phyloP scores from a whole-genome alignment of 2,329 filamentous ascomycete genomes.

The Fusarium pseudograminearum region DNA sequence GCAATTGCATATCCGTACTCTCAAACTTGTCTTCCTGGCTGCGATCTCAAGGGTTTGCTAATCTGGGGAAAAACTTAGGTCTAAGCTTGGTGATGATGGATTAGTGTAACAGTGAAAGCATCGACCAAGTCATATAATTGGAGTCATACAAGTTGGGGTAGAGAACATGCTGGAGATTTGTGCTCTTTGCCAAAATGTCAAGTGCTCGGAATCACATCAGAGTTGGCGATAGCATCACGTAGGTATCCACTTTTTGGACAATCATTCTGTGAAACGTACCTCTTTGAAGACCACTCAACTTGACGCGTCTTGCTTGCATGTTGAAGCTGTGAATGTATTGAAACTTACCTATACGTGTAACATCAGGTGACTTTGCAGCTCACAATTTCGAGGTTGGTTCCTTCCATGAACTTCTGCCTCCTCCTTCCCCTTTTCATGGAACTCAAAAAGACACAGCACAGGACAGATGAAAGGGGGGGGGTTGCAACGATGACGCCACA shows the following conservation, averaged over 20 bases:
- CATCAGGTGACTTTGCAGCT: constrained; percentile 21
- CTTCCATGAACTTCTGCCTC: constrained; percentile 13
- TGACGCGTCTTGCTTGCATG: neutral
- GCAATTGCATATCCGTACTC: neutral
- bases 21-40: neutral
- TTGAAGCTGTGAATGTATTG: neutral
- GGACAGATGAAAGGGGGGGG: constrained; percentile 5
- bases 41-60: neutral
- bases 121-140: neutral
- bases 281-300: neutral
- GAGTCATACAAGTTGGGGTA: neutral
- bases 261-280: neutral
- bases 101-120: neutral
- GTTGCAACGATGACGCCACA: constrained; percentile 36
- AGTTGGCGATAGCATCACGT: neutral
- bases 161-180: neutral
- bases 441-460: neutral
- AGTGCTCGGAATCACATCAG: neutral
- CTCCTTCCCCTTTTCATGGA: constrained; percentile 21
- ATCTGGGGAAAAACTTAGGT: neutral
- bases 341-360: neutral
- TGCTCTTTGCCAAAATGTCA: neutral
- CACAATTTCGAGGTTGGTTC: constrained; percentile 15
- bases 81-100: neutral
- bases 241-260: neutral